Evolutionary conservation across 2,329 filamentous ascomycete species (phyloP), one percentile per base, ranked within the genome.

Genomic region (Aspergillus ustus): DNA sequence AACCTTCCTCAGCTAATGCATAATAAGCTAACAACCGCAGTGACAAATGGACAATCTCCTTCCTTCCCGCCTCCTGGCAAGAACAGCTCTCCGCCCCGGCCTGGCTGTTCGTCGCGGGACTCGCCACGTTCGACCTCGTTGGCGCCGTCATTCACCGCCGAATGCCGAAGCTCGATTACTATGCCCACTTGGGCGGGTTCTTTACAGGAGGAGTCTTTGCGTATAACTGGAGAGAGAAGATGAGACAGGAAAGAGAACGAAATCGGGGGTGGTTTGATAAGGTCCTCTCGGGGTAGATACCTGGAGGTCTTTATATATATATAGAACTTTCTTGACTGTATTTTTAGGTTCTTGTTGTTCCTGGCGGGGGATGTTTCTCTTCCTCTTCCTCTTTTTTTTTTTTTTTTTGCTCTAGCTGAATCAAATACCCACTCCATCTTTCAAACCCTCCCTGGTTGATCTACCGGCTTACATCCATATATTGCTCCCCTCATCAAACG

Each of bases 131-230:
- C 6, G 79, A 81, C 61, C 46, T 78, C 4, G 56, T 79, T 55
- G 69, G 69, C 52, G 66, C 77, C 65, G 54, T 72, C 25, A 65
- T 72, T 13, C 70, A 71, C 0, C 71, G 71, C 48, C 70, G 72
- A 28, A 66, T 74, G 17, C 40, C 55, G 22, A 73, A 71, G 15
- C 72, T 80, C 61, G 78, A 81, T 60, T 71, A 80, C 56, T 75
- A 72, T 57, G 77, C 78, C 15, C 80, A 82, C 68, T 66, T 81
- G 37, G 77, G 77, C 28, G 80, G 80, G 0, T 78, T 78, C 62
- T 64, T 76, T 5, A 67, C 72, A 6, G 80, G 80, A 46, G 68
- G 71, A 2, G 64, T 68, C 7, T 70, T 63, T 55, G 64, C 64
- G 7, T 17, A 58, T 17, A 56, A 56, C 34, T 66, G 65, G n/a